Base-by-base conservation (phyloP, 179 eudicot species). In the Nepenthes alata region DNA sequence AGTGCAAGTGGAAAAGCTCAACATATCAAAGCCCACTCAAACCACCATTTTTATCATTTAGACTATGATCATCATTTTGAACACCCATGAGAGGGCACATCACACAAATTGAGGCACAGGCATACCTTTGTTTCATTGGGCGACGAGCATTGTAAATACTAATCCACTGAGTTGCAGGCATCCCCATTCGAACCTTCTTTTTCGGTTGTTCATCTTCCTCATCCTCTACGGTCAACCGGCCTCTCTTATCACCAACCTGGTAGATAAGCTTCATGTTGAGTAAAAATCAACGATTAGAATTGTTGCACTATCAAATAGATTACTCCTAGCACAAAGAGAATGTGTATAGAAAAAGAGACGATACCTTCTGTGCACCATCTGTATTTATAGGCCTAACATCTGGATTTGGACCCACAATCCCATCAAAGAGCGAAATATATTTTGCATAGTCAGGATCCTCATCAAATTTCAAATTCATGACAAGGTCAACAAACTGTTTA, bases 361-460 rank as follows among this genome's bases (percentile, higher is more conserved):
- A 5, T 13, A 82, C 87, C 87, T 83, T 80, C 37, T 72, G 67
- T 45, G 87, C 87, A 6, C 82, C 82, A 73, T 80, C 82, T 35
- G 77, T 80, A 67, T 68, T 71, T 11, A 77, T 51, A 37, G 82
- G 82, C 64, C 78, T 58, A 12, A 55, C 47, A 48, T 62, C 68
- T 57, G 79, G 75, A 66, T 68, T 62, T 47, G 84, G 60, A 60
- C 66, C 70, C 25, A 80, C 66, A 66, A 70, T 56, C 58, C 57
- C 76, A 25, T 77, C 75, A 68, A 83, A 83, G 10, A 83, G 58
- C 9, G 84, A 63, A 36, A 83, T 73, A 35, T 77, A 81, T 75
- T 77, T 79, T 2, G 76, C 72, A 67, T 82, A 82, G 58, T 79
- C 67, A 12, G 86, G 86, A 34, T 83, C 76, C 62, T 83, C 84